These are phyloP conservation scores for Mycena galopus DNA, from an alignment of 768 basidiomycete genomes.

Conservation along the genomic window DNA sequence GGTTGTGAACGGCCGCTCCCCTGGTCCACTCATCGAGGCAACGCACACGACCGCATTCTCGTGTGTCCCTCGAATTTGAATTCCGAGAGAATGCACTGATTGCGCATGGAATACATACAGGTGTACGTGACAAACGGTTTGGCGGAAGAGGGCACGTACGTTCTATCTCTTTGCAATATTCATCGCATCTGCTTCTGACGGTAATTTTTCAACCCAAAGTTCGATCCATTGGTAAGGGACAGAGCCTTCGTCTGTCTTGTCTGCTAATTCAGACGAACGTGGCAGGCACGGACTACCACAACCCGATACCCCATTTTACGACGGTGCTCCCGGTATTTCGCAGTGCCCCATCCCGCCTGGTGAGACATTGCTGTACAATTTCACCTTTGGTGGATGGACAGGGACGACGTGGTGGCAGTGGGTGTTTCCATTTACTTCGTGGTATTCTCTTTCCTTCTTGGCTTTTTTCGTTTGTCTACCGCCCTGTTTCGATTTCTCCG, in stretches of 20 bases:
- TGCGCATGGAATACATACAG: neutral
- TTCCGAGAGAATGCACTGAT: neutral
- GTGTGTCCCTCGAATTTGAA: neutral
- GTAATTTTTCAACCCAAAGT: too few relatives aligned
- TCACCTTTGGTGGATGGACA: conserved; percentile 56
- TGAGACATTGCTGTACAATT: conserved; percentile 53
- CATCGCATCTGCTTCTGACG: neutral
- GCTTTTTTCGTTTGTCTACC: neutral
- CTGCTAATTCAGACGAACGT: neutral
- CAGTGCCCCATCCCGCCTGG: conserved; percentile 70
- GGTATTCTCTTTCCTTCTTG: neutral
- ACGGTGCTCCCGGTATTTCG: conserved; percentile 61
- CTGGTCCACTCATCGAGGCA: conserved; percentile 56
- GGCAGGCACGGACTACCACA: conserved; percentile 49
- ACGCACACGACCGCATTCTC: conserved; percentile 51
- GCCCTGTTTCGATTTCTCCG: too few relatives aligned
- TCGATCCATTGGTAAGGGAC: conserved; percentile 50
- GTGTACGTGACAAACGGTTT: conserved; percentile 51
- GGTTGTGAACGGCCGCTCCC: conserved; percentile 61
- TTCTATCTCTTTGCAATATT: neutral
- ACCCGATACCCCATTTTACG: conserved; percentile 57
- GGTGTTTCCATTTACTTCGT: conserved; percentile 25
- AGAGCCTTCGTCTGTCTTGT: neutral
- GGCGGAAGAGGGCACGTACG: conserved; percentile 45
- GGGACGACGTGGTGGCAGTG: conserved; percentile 67